Evolutionary conservation across 495 filamentous ascomycete genomes (phyloP).

Genomic region (Hypoxylon fragiforme): DNA sequence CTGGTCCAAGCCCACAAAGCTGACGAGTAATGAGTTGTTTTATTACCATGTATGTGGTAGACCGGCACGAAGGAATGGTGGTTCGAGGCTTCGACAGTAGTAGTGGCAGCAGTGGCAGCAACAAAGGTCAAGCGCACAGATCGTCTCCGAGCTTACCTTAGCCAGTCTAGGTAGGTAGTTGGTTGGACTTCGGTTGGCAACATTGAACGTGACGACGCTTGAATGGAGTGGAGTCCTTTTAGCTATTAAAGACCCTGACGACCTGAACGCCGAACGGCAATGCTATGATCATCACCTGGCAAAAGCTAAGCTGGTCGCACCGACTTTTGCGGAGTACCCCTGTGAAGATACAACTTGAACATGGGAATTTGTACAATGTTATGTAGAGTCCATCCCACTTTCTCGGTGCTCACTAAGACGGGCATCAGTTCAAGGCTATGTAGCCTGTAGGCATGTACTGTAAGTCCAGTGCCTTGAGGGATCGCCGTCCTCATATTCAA

Average conservation of each 20-base stretch:
- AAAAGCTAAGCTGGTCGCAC: constrained; percentile 16
- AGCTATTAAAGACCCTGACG: constrained; percentile 21
- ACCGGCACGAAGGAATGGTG: constrained; percentile 15
- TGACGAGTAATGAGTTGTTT: constrained; percentile 9
- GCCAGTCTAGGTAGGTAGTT: not conserved
- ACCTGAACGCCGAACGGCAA: constrained; percentile 4
- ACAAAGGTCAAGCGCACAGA: too few species aligned
- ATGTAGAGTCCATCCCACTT: constrained; percentile 10
- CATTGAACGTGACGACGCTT: constrained; percentile 32
- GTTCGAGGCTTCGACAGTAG: constrained; percentile 24
- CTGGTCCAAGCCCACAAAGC: constrained; percentile 15
- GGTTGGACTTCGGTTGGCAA: constrained; percentile 29
- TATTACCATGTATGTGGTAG: too few species aligned
- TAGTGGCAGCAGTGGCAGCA: too few species aligned
- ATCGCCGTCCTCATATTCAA: constrained; percentile 14
- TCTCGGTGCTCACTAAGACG: constrained; percentile 17
- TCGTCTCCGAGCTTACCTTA: constrained; percentile 29
- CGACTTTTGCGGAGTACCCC: constrained; percentile 15
- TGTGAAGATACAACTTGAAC: too few species aligned
- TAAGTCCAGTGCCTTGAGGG: constrained; percentile 14
- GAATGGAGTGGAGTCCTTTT: constrained; percentile 23
- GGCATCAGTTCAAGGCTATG: too few species aligned
- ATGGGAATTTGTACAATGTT: too few species aligned
- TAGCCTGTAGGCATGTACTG: too few species aligned
- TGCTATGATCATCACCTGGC: constrained; percentile 20